Conservation (phyloP, 2,329 filamentous ascomycete species). For the Coniella lustricola region DNA sequence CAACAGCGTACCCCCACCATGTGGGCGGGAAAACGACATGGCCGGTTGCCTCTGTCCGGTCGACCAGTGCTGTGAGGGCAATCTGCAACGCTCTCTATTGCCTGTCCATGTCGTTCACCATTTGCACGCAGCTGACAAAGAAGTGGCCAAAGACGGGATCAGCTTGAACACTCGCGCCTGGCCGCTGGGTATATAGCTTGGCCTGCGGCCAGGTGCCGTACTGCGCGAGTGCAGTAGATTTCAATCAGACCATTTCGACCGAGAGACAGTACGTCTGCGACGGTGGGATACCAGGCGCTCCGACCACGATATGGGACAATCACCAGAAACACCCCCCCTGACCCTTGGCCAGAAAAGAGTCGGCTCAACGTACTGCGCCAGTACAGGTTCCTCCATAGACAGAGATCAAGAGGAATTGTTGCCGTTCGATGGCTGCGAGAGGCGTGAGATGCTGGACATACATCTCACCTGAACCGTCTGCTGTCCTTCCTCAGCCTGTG, state of each 20-base stretch:
- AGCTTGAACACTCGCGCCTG: constrained; percentile 31
- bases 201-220: constrained; percentile 22
- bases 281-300: constrained; percentile 15
- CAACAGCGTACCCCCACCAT: constrained; percentile 39
- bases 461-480: constrained; percentile 6
- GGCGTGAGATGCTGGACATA: constrained; percentile 11
- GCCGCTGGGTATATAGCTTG: constrained; percentile 31
- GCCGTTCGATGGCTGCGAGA: neutral
- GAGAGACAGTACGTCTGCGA: neutral
- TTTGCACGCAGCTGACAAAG: constrained; percentile 35
- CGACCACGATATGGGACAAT: constrained; percentile 36
- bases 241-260: constrained; percentile 1
- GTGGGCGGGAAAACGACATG: constrained; percentile 43
- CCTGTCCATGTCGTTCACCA: constrained; percentile 22
- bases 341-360: constrained; percentile 34
- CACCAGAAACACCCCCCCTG: constrained; percentile 35
- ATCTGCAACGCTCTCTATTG: constrained; percentile 22
- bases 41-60: constrained; percentile 16
- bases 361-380: constrained; percentile 18
- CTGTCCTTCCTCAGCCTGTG: neutral
- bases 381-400: constrained; percentile 6
- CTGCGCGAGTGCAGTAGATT: constrained; percentile 1
- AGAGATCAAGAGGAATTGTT: constrained; percentile 5
- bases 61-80: constrained; percentile 14
- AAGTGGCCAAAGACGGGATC: constrained; percentile 44